Percentiles rank a stretch among this genome's conserved stretches.
These are phyloP conservation scores for Chalara sp. DNA, from an alignment of 2,329 filamentous ascomycete genomes.

Conservation along the genomic window DNA sequence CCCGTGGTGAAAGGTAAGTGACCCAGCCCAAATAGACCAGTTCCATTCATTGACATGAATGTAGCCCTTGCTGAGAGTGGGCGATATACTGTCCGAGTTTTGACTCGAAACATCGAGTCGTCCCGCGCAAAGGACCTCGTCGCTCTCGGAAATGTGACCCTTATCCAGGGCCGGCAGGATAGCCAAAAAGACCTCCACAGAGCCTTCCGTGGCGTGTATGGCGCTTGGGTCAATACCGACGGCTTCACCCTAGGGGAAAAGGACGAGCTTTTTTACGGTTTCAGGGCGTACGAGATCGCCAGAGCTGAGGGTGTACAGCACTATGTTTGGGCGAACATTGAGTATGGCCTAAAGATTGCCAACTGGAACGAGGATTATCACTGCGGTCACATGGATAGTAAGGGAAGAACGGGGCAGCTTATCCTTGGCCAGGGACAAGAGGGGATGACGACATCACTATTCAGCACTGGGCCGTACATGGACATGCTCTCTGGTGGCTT, in stretches of 20 bases:
- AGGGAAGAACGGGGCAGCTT: no score
- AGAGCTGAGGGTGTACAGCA: constrained; percentile 13
- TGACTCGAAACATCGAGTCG: constrained; percentile 6
- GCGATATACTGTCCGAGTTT: constrained; percentile 4
- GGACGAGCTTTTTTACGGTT: constrained; percentile 15
- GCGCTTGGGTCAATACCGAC: constrained; percentile 18
- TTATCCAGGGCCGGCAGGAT: constrained; percentile 5
- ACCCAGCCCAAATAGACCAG: no score
- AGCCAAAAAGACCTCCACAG: constrained; percentile 3
- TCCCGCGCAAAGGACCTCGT: constrained; percentile 9
- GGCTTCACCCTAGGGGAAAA: constrained; percentile 20
- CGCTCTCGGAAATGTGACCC: constrained; percentile 12
- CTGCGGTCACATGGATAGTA: no score
- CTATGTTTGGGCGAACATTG: constrained; percentile 15
- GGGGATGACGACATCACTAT: no score
- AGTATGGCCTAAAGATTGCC: constrained; percentile 11
- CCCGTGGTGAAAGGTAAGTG: no score
- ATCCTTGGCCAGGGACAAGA: no score
- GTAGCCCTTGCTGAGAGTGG: constrained; percentile 1
- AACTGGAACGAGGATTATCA: constrained; percentile 13
- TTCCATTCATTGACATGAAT: no score
- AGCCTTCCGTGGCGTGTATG: constrained; percentile 9
- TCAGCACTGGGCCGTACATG: no score
- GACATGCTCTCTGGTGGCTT: no score
- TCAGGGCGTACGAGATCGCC: constrained; percentile 19